Evolutionary conservation across 192 early-diverging fungal species (phyloP).

Genomic region (Kappamyces sp.): DNA sequence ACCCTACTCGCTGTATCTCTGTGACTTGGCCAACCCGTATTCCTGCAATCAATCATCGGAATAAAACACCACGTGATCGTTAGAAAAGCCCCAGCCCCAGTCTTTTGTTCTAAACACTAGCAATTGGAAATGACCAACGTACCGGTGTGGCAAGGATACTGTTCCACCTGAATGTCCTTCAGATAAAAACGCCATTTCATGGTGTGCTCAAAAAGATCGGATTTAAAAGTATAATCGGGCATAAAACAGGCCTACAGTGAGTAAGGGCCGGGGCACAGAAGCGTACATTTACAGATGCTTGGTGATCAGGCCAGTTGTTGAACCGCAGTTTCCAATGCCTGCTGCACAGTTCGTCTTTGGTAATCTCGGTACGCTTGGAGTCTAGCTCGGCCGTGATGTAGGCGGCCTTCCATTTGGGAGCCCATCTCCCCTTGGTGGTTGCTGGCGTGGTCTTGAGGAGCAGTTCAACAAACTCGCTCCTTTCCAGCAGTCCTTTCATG

Average conservation of each 20-base stretch:
- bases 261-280: too few species aligned
- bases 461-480: not conserved
- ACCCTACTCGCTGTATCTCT: too few species aligned
- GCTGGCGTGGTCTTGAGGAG: not conserved
- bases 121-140: too few species aligned
- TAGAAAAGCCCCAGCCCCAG: conserved; percentile 11
- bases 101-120: conserved; percentile 1
- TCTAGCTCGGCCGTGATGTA: not conserved
- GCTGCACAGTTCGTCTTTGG: conserved; percentile 9
- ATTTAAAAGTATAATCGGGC: conserved; percentile 13
- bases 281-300: not conserved
- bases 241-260: too few species aligned
- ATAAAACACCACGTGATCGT: conserved; percentile 10
- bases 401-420: conserved; percentile 14
- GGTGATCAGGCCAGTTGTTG: conserved; percentile 14
- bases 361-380: conserved; percentile 7
- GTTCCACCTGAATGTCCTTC: conserved; percentile 7
- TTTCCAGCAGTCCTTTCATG: not conserved
- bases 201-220: conserved; percentile 7
- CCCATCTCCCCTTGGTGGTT: not conserved
- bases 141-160: conserved; percentile 4
- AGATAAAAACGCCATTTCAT: conserved; percentile 13
- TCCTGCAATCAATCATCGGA: too few species aligned
- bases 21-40: too few species aligned
- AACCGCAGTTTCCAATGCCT: conserved; percentile 6